These are phyloP conservation scores for Asterochloris erici DNA, from an alignment of 139 green algal genomes.

Conservation along the genomic window DNA sequence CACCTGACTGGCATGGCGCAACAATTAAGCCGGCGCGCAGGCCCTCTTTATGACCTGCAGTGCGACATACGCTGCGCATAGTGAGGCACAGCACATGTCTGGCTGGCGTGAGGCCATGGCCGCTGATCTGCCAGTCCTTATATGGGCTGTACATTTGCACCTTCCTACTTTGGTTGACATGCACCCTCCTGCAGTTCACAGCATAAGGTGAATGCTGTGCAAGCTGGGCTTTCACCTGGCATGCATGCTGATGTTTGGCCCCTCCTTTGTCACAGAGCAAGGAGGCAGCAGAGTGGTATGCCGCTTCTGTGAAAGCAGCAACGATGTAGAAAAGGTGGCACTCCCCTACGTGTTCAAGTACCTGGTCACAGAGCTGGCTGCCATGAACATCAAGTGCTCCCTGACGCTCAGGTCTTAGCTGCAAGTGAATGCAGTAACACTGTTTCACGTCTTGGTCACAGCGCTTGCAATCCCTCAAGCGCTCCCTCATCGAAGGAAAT, in stretches of 20 bases:
- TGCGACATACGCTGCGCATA: background rate
- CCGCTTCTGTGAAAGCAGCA: conserved; percentile 46
- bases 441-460: background rate
- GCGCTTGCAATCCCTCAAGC: background rate
- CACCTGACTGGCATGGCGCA: no score
- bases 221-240: no score
- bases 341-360: conserved; percentile 87
- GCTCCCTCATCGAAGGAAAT: background rate
- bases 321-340: conserved; percentile 70
- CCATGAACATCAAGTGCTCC: conserved; percentile 85
- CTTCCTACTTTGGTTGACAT: no score
- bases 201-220: no score
- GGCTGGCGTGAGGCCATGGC: background rate
- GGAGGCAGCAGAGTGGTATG: conserved; percentile 24
- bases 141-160: background rate
- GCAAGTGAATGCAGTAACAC: background rate
- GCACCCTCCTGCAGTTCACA: no score
- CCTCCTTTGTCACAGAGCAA: no score
- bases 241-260: no score
- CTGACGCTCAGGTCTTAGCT: conserved; percentile 17
- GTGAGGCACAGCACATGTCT: background rate
- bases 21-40: no score
- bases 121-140: background rate
- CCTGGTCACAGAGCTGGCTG: conserved; percentile 80
- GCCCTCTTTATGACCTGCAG: no score